Base-by-base conservation (phyloP, 768 basidiomycete species). In the Rhizopogon roseolus region DNA sequence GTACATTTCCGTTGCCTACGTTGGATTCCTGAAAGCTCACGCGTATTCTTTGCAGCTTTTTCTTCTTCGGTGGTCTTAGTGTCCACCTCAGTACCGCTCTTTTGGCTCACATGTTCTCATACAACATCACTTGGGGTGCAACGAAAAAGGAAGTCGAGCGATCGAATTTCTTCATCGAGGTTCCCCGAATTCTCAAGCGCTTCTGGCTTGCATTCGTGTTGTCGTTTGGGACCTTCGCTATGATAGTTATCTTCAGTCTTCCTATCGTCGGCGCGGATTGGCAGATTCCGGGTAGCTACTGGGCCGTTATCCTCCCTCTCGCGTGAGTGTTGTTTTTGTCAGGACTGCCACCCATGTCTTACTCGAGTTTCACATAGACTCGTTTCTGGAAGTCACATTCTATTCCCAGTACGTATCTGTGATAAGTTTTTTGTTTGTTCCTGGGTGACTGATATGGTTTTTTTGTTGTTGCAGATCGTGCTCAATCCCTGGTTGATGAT, bases 401-500 rank as follows among this genome's bases (percentile, higher is more conserved):
- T 90, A 16, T 90, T 85, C 71, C 92, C 92, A 10, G 86, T 88
- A 63, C 61, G 83, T 76, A 19, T 11, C 70, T 7, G 11, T 45
- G 37, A 28, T 48, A 39, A 44, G 43, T 42, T 32, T n/a, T 25
- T 40, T 13, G 19, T 22, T 48, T 16, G n/a, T n/a, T n/a, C n/a
- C 7, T 51, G 6, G 25, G 41, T 50, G n/a, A 22, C 54, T 59
- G 29, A 19, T 76, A 72, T 74, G 41, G 59, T 28, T 28, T 14
- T n/a, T n/a, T n/a, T n/a, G n/a, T n/a, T n/a, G n/a, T 28, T 39
- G 27, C 60, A 88, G 78, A 86, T 95, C 52, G 83, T 92, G 17
- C 79, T 94, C 40, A 94, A 94, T 60, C 93, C 90, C 1, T 90
- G 87, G 86, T 71, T 93, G 51, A 90, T 91, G 86, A 88, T 91